A percentile compares a stretch with the other conserved stretches of the same genome.
Conservation (phyloP, 2,329 filamentous ascomycete genomes). For the Waltergamsia citrina region DNA sequence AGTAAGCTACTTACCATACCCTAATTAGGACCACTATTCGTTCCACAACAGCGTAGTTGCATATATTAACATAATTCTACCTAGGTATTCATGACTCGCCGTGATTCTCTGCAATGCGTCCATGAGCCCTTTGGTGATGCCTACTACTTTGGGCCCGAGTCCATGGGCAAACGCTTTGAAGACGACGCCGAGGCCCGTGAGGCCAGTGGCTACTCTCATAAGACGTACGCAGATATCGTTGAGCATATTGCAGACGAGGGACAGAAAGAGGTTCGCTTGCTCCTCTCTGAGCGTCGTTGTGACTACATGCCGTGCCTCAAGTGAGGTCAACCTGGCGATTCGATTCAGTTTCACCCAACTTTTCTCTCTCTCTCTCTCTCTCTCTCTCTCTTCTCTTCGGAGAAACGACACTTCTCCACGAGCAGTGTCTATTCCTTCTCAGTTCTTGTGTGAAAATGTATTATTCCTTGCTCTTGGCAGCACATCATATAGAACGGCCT, state of each 20-base stretch:
- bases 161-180: slow-evolving; percentile 70
- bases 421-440: not conserved
- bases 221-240: slow-evolving; percentile 70
- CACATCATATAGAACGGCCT: not conserved
- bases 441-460: too few relatives aligned
- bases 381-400: not conserved
- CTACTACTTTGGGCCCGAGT: slow-evolving; percentile 91
- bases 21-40: too few relatives aligned
- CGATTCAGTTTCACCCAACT: too few relatives aligned
- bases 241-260: slow-evolving; percentile 54
- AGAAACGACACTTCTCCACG: not conserved
- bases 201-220: slow-evolving; percentile 56
- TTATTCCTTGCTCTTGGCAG: not conserved
- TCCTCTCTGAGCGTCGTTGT: slow-evolving; percentile 11
- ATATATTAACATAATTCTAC: too few relatives aligned
- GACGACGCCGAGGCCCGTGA: slow-evolving; percentile 48
- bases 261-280: slow-evolving; percentile 57
- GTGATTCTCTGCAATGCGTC: slow-evolving; percentile 69
- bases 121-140: slow-evolving; percentile 97
- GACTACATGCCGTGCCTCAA: slow-evolving; percentile 2
- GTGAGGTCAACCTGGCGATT: slow-evolving; percentile 3
- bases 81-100: slow-evolving; percentile 96
- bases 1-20: too few relatives aligned
- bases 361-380: not conserved
- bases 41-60: too few relatives aligned